Base-by-base conservation (phyloP, 1,139 yeast genomes). In the Hansenula lynferdii region DNA sequence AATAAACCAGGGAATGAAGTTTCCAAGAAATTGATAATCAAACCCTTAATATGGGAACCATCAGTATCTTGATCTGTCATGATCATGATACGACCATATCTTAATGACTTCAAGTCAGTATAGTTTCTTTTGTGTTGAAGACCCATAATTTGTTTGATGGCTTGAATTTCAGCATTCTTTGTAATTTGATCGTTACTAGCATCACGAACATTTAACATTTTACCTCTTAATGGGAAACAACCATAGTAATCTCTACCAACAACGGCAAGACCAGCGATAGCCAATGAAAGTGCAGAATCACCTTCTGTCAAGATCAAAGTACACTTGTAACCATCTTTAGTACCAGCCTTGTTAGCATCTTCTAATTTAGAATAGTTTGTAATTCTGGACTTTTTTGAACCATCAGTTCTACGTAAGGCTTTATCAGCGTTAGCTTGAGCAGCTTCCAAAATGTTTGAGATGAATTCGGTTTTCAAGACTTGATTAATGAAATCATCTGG, bases 51-150 rank as follows among this genome's bases (percentile, higher is more conserved):
- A 68, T 94, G 99, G 17, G 96, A 85, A 43, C 99, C 99, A 72
- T 94, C 99, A 55, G 90, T 96, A 85, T 94, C 99, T 65, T 94
- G 99, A 85, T 94, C 99, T 6, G 99, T 89, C 98, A 94, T 94
- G 57, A 94, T 89, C 97, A 94, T 92, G 37, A 94, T 76, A 60
- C 89, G 96, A 21, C 99, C 98, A 58, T 94, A 94, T 58, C 99
- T 79, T 46, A 94, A 69, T 10, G 82, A 80, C 42, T 75, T 77
- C 9, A 85, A 71, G 50, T 80, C 84, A 27, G 80, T 81, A 59
- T 94, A 94, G 30, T 70, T 72, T 64, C 89, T 90, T 53, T 85
- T 87, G 62, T 94, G 98, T 60, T 90, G 97, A 41, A 94, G 69
- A 19, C 99, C 99, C 69, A 94, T 84, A 53, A 94, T 94, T 60